Base-by-base conservation (phyloP, 1,284 basidiomycete species). In the Porodaedalea pini region DNA sequence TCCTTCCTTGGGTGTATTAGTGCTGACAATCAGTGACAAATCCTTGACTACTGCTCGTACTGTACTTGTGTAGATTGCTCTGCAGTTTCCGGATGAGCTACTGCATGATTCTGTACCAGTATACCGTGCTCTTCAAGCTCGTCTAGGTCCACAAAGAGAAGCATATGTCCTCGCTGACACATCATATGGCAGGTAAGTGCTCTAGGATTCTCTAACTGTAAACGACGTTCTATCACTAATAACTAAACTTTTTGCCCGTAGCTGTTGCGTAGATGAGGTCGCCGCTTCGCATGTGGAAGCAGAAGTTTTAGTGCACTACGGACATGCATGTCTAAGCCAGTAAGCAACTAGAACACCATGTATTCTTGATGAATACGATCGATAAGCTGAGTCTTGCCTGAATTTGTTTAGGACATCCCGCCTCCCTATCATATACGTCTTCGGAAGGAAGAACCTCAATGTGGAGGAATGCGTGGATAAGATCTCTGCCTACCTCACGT, bases 261-360 rank as follows among this genome's bases (percentile, higher is more conserved):
- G 94, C 66, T 99, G 96, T 69, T 99, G 96, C 68, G 94, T 97
- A 3, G 97, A 99, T 69, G 92, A 98, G 66, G 89, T 99, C 2
- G 91, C 94, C 6, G 95, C 96, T 4, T 87, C 94, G 62, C 97
- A 99, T 69, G 87, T 96, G 41, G 86, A 95, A 62, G 94, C 95
- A 0, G 92, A 98, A 67, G 82, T 89, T 7, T 79, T 98, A 60
- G 87, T 99, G 4, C 96, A 99, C 69, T 98, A 97, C 67, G 96
- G 97, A 0, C 92, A 98, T 74, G 94, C 96, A 0, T 99, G 97
- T 71, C 81, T 99, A 75, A 94, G 88, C 69, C 81, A 84, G 90
- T 92, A 62, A 60, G 89, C 75, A 11, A 50, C 37, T 47, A 13
- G 6, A 23, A 4, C 34, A 41, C 15, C 27, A 36, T 25, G 64